These are phyloP conservation scores for Miamiensis avidus DNA, from an alignment of 169 alveolate species.

Conservation along the genomic window DNA sequence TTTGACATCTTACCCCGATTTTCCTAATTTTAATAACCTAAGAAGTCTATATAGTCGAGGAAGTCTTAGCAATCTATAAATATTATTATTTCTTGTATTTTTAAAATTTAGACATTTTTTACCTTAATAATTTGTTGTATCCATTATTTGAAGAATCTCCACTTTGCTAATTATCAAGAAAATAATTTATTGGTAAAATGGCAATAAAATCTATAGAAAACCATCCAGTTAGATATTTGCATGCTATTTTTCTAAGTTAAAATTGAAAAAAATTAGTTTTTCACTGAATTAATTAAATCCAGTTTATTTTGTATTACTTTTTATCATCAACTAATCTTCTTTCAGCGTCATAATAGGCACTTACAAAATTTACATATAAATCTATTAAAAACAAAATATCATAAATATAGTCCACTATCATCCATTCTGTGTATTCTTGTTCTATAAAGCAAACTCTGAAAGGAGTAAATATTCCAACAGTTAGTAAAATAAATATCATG, in stretches of 20 bases:
- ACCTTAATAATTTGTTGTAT: constrained; percentile 24
- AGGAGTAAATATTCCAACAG: constrained; percentile 25
- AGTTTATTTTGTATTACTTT: background rate
- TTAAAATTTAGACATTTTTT: too few relatives aligned
- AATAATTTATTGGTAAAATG: constrained; percentile 53
- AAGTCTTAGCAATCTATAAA: constrained; percentile 40
- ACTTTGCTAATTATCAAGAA: background rate
- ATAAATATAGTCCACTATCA: constrained; percentile 26
- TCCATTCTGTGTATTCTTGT: background rate
- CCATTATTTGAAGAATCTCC: background rate
- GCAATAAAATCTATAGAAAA: constrained; percentile 66
- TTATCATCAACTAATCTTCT: constrained; percentile 36
- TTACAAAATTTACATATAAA: constrained; percentile 32
- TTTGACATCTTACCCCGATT: constrained; percentile 8
- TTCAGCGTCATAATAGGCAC: constrained; percentile 51
- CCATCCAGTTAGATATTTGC: constrained; percentile 66
- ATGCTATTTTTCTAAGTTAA: constrained; percentile 36
- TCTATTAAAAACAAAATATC: constrained; percentile 50
- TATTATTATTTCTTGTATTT: too few relatives aligned
- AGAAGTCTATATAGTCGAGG: constrained; percentile 55
- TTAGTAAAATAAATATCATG: constrained; percentile 14
- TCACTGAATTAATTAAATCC: too few relatives aligned
- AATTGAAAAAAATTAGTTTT: too few relatives aligned
- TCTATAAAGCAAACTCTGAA: constrained; percentile 28
- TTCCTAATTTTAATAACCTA: constrained; percentile 25